These are phyloP conservation scores for Xylariaceae sp. DNA, from an alignment of 2,329 filamentous ascomycete genomes.

Conservation along the genomic window DNA sequence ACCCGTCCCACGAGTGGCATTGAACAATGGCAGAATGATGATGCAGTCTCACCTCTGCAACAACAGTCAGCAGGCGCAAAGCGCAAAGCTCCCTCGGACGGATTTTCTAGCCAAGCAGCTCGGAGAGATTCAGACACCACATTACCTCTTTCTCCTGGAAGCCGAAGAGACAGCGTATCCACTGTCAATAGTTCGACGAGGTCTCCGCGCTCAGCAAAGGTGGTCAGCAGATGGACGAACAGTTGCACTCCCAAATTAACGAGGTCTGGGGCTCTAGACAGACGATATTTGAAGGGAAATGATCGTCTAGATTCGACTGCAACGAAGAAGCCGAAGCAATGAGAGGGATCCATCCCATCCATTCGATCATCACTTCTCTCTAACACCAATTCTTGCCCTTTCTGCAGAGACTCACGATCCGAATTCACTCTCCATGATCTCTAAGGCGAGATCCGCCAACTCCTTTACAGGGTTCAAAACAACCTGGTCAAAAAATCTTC, in stretches of 20 bases:
- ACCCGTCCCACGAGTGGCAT: no score
- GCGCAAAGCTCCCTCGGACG: conserved; percentile 7
- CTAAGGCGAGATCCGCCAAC: conserved; percentile 44
- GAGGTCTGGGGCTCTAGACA: conserved; percentile 11
- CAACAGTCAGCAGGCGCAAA: conserved; percentile 1
- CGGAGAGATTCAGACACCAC: background rate
- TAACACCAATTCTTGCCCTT: background rate
- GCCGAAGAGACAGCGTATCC: background rate
- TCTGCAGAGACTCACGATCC: conserved; percentile 18
- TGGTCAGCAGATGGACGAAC: background rate
- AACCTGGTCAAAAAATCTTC: conserved; percentile 47
- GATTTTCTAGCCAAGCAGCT: background rate
- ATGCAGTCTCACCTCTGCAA: background rate
- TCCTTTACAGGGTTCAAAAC: conserved; percentile 45
- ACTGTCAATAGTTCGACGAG: background rate
- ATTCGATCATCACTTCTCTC: background rate
- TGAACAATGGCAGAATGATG: conserved; percentile 9
- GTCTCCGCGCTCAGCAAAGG: conserved; percentile 2
- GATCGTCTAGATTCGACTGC: no score
- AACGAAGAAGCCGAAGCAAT: no score
- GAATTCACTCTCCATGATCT: conserved; percentile 42
- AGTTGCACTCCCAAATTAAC: conserved; percentile 1
- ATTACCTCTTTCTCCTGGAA: background rate
- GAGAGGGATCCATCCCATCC: no score
- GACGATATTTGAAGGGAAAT: conserved; percentile 5